These are phyloP conservation scores for Pythium sp. DNA, from an alignment of 352 stramenopile species.

Conservation along the genomic window DNA sequence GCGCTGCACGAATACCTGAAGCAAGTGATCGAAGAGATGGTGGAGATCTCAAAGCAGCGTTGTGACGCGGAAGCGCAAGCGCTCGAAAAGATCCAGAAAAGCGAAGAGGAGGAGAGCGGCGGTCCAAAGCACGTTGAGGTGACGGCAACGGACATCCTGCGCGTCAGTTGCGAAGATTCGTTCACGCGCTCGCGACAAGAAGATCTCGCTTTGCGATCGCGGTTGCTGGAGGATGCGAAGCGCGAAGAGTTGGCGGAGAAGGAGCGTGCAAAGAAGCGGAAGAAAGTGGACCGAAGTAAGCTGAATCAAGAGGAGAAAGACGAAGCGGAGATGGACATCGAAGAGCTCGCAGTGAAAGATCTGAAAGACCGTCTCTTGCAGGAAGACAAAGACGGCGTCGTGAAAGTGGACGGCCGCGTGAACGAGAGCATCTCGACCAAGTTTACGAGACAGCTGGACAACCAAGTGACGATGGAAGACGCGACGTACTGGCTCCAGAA, in stretches of 20 bases:
- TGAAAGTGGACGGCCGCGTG: conserved; percentile 73
- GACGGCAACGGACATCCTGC: conserved; percentile 77
- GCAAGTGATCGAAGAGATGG: conserved; percentile 86
- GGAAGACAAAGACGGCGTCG: conserved; percentile 69
- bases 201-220: conserved; percentile 52
- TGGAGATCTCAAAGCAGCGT: conserved; percentile 74
- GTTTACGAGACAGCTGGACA: conserved; percentile 48
- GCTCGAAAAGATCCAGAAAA: conserved; percentile 49
- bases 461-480: conserved; percentile 82
- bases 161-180: conserved; percentile 82
- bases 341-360: conserved; percentile 80
- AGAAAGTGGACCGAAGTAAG: conserved; percentile 83
- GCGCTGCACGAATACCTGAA: conserved; percentile 85
- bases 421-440: conserved; percentile 76
- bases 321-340: conserved; percentile 84
- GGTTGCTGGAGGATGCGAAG: conserved; percentile 76
- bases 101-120: conserved; percentile 22
- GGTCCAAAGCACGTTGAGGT: conserved; percentile 37
- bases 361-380: conserved; percentile 77
- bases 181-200: conserved; percentile 65
- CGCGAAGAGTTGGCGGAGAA: conserved; percentile 73
- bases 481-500: conserved; percentile 79
- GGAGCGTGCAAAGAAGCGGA: conserved; percentile 82
- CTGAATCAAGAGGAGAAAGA: conserved; percentile 76
- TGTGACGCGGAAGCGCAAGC: conserved; percentile 48